Evolutionary conservation across 2,329 filamentous ascomycete species (phyloP), one percentile per base, ranked within the genome.

Genomic region (Lasiodiplodia citricola): DNA sequence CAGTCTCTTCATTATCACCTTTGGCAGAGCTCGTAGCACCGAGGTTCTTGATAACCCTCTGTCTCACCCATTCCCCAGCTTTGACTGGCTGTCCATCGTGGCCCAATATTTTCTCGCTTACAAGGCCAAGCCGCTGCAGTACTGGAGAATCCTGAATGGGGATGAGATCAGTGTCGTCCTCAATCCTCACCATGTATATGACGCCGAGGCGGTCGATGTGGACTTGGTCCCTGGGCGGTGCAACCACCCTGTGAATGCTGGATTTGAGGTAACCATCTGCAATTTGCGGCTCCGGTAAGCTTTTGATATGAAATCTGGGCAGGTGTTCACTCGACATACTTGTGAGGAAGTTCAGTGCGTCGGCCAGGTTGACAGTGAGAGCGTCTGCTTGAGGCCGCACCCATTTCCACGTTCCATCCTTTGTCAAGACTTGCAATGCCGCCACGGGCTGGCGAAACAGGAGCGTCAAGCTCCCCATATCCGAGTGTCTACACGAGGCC

Each of bases 381-480:
- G 72, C 72, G 25, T 72, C 74, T 16, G 72, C 71, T 67, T 74
- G 74, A 64, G 73, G 74, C 25, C 72, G 72, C 4, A 73, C 73
- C 35, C 73, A 73, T 67, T 74, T 73, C 73, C 73, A 75, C 47
- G 73, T 55, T 10, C 57, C 57, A 28, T 74, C 73, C 4, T 68
- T 68, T 3, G 73, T 71, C 71, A 72, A 72, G 35, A 82, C 71
- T 69, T 82, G 78, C 2, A 83, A 73, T 1, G 80, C 81, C 7
- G 80, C 81, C 23, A 80, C 79, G 0, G 68, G 64, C 58, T 83
- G 81, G 62, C 82, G 80, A 68, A 82, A 82, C 1, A 83, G 73
- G 14, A 82, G 70, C 2, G 81, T 83, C 50, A 82, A 70, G 1
- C 77, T 77, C 5, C 80, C 80, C 70, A 81, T 82, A 68, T 82